A percentile compares a stretch with the other conserved stretches of the same genome.
These are phyloP conservation scores for Thielaviopsis populi DNA, from an alignment of 2,329 filamentous ascomycete genomes.

Conservation along the genomic window DNA sequence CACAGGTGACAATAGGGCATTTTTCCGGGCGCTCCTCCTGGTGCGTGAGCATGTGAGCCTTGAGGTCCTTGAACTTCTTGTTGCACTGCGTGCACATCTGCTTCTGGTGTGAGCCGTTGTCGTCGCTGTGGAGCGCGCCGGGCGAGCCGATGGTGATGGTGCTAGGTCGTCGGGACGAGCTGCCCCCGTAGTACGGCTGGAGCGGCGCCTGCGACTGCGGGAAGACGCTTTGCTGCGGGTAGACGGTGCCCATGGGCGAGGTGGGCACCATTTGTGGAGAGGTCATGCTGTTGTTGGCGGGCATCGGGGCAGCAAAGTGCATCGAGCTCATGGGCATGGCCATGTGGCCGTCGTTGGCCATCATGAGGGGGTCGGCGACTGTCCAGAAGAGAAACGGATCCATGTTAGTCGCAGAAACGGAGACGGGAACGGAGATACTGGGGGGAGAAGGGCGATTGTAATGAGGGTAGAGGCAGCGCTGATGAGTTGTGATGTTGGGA, in stretches of 20 bases:
- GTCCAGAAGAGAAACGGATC: neutral
- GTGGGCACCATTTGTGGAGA: slow-evolving; percentile 13
- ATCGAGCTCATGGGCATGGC: slow-evolving; percentile 7
- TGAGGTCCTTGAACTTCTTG: slow-evolving; percentile 75
- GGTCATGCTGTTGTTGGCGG: slow-evolving; percentile 4
- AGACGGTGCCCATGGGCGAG: slow-evolving; percentile 8
- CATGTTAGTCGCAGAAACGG: too few relatives aligned
- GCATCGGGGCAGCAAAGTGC: neutral
- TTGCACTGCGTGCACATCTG: slow-evolving; percentile 62
- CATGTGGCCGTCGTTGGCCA: slow-evolving; percentile 4
- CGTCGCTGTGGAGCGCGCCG: slow-evolving; percentile 42
- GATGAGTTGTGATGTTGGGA: neutral
- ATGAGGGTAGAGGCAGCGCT: neutral
- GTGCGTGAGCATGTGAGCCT: slow-evolving; percentile 89
- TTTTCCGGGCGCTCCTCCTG: slow-evolving; percentile 84
- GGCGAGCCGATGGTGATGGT: slow-evolving; percentile 6
- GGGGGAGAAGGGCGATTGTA: neutral
- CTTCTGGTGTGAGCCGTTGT: slow-evolving; percentile 47
- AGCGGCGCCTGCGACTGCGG: neutral
- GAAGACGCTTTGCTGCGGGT: slow-evolving; percentile 3
- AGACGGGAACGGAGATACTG: too few relatives aligned
- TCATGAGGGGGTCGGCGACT: slow-evolving; percentile 1
- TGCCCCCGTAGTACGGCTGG: slow-evolving; percentile 23
- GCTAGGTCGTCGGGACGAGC: slow-evolving; percentile 31
- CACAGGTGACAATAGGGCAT: slow-evolving; percentile 81